Base-by-base conservation (phyloP, 1,284 basidiomycete genomes). In the Leccinum subspadiceum region DNA sequence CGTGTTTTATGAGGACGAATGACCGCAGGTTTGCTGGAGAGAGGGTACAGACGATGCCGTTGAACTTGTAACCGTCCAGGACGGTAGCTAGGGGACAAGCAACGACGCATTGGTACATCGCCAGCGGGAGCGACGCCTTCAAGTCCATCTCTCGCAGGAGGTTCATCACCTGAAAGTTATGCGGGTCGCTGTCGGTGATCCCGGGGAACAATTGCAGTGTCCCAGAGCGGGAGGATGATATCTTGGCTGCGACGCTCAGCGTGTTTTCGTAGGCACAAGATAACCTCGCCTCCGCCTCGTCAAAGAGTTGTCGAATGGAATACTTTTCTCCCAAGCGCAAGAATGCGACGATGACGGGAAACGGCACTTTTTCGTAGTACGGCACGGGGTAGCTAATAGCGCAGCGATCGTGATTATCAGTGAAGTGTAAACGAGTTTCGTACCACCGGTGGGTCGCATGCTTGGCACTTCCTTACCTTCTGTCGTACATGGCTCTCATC, bases 241-340 rank as follows among this genome's bases (percentile, higher is more conserved):
- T 54, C 17, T 17, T 55, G 6, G 55, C 22, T 17, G 59, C 65
- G 9, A 52, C 8, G 50, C 8, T 35, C 39, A 67, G 17, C n/a
- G 29, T 49, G 24, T 51, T 9, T 12, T 64, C 56, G 12, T 50
- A 57, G 15, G 41, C 4, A 20, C 54, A 60, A 12, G 22, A 17
- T 39, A 71, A 5, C 29, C 46, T 48, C n/a, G 33, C 59, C 39
- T 60, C 62, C 2, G 59, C 69, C 17, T 66, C 61, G 3, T 57
- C 22, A 15, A 59, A 24, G 49, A 68, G 53, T 4, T 12, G 17
- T 7, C 9, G 53, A 0, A 70, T 67, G 51, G 12, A 37, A 7
- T 70, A 70, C 46, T 70, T 71, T 44, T 71, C 57, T 1, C 68
- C 67, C 31, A 69, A 4, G 17, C 35, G 64, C 29, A 69, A 39